Conservation (phyloP, 2,329 filamentous ascomycete genomes). For the Eurotiales sp. region DNA sequence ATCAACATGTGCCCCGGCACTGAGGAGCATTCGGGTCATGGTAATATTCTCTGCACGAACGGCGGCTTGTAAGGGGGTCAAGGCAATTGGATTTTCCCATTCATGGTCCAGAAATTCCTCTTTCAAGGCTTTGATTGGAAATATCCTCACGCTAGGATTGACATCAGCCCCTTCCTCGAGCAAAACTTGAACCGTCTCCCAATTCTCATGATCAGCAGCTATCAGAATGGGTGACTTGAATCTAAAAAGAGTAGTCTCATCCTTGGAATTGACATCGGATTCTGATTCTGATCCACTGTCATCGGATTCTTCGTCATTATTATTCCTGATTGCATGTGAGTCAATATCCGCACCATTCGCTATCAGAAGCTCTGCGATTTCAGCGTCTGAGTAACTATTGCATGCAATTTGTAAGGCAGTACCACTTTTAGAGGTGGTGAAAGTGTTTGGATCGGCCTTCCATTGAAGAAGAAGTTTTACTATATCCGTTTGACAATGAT, state of each 20-base stretch:
- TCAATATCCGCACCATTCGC: constrained; percentile 17
- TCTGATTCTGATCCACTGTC: not conserved
- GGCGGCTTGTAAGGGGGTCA: constrained; percentile 19
- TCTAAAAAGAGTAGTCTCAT: not conserved
- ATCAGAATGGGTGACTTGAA: constrained; percentile 19
- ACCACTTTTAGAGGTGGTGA: constrained; percentile 9
- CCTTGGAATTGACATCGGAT: not conserved
- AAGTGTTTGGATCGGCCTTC: constrained; percentile 13
- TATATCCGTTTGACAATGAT: not conserved
- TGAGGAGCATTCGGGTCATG: constrained; percentile 19
- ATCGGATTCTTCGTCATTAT: not conserved
- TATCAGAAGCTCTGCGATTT: constrained; percentile 17
- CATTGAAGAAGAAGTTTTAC: constrained; percentile 11
- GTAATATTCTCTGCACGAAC: constrained; percentile 16
- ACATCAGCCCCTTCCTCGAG: constrained; percentile 21
- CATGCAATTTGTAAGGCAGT: constrained; percentile 13
- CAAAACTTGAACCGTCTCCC: constrained; percentile 20
- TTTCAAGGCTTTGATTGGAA: constrained; percentile 4
- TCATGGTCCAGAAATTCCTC: constrained; percentile 5
- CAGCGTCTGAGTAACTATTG: constrained; percentile 3
- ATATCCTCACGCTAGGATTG: constrained; percentile 17
- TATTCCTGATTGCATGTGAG: constrained; percentile 8
- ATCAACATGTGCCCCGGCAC: constrained; percentile 18
- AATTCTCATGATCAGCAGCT: constrained; percentile 18
- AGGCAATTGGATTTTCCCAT: constrained; percentile 1